A percentile compares a stretch with the other conserved stretches of the same genome.
These are phyloP conservation scores for Corymbia citriodora DNA, from an alignment of 441 rosid species.

Conservation along the genomic window DNA sequence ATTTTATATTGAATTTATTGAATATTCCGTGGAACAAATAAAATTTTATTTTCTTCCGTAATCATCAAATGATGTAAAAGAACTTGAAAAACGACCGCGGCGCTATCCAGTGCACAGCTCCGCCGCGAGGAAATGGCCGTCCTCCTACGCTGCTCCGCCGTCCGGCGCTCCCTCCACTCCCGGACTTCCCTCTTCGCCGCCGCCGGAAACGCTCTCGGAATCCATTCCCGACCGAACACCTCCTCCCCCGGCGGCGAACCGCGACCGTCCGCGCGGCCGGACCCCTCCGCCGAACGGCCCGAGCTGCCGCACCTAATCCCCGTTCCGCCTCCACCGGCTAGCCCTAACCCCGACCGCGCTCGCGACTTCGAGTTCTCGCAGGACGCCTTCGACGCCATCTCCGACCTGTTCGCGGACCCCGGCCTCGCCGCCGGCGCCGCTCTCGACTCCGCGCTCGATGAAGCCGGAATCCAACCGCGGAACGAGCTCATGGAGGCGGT, in stretches of 20 bases:
- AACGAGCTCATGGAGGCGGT: conserved; percentile 27
- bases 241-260: conserved; percentile 17
- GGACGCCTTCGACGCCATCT: conserved; percentile 37
- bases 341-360: conserved; percentile 18
- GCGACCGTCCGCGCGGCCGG: conserved; percentile 18
- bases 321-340: not conserved
- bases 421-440: conserved; percentile 28
- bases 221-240: not conserved
- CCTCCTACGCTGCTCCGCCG: not conserved
- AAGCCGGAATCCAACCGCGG: conserved; percentile 47
- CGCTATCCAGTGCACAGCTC: not conserved
- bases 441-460: conserved; percentile 46
- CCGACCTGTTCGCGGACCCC: conserved; percentile 43
- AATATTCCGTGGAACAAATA: not conserved
- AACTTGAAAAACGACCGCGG: not conserved
- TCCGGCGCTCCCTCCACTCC: not conserved
- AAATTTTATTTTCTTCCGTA: not conserved
- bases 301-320: conserved; percentile 9
- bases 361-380: conserved; percentile 17
- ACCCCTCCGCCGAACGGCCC: conserved; percentile 29
- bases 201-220: conserved; percentile 11
- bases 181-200: not conserved
- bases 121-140: not conserved
- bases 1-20: not conserved
- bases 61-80: not conserved